Base-by-base conservation (phyloP, 208 protist genomes). In the Acanthamoeba lenticulata region DNA sequence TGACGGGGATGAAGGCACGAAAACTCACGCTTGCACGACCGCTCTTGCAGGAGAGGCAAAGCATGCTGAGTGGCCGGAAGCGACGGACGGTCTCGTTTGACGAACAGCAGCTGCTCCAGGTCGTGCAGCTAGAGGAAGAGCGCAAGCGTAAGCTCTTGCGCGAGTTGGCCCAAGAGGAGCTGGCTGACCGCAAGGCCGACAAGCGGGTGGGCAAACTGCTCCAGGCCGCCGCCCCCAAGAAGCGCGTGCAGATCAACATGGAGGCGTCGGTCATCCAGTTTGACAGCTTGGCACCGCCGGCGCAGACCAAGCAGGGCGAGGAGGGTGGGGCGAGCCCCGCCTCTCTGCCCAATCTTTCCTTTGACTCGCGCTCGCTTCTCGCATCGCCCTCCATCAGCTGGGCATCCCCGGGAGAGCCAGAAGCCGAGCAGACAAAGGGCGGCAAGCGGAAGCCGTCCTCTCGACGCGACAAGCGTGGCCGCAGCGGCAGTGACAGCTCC, bases 251-350 rank as follows among this genome's bases (percentile, higher is more conserved):
- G 69, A 81, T 81, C 40, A 81, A 81, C 69, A 40, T 81, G 40
- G 69, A 81, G 40, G 69, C 69, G 13, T 81, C 69, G 38, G 69
- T 81, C 11, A 81, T 81, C 38, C 40, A 81, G 69, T 81, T 81
- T 32, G 69, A 81, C 27, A 81, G 69, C 69, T 47, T 49, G 13
- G 69, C 69, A 24, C 69, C 69, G 34, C 34, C 69, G n/a, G 40
- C 69, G 27, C 36, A 47, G 24, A 21, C 40, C 17, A 32, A 69
- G 60, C 27, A 65, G 57, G 5, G 27, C 49, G 55, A n/a, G 6
- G 24, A 62, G 19, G 19, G 1, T 6, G 27, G 6, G 55, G 55
- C 27, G 55, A 62, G 55, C 13, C n/a, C 2, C n/a, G 5, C n/a
- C 52, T 60, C 21, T 21, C 11, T 45, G 7, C 6, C 69, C 36